Percentiles rank a stretch among this genome's conserved stretches.
These are phyloP conservation scores for Quercus alba DNA, from an alignment of 306 rosid species.

Conservation along the genomic window DNA sequence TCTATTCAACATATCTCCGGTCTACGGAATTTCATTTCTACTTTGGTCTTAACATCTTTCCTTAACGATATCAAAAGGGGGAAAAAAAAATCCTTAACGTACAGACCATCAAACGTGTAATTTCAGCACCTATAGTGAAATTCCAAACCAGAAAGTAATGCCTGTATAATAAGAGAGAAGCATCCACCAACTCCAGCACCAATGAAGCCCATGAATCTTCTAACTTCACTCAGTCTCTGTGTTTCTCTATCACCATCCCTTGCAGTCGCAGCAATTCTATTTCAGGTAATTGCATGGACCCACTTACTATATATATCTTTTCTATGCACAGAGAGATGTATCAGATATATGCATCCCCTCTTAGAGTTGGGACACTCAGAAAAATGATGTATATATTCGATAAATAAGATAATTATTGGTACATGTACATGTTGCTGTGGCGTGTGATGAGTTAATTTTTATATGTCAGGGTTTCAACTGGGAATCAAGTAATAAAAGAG, in stretches of 20 bases:
- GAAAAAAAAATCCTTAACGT: not conserved
- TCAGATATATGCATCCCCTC: too few relatives aligned
- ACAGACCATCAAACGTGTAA: too few relatives aligned
- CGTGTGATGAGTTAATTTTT: not conserved
- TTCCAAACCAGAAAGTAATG: too few relatives aligned
- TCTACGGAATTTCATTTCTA: too few relatives aligned
- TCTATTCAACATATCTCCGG: too few relatives aligned
- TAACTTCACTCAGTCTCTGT: conserved; percentile 26
- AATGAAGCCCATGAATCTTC: conserved; percentile 29
- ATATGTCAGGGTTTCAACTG: conserved; percentile 72
- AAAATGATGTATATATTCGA: too few relatives aligned
- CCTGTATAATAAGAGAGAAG: too few relatives aligned
- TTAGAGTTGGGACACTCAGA: too few relatives aligned
- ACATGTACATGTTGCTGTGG: not conserved
- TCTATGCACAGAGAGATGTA: too few relatives aligned
- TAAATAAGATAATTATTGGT: not conserved
- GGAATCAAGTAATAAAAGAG: conserved; percentile 69
- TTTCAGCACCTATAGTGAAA: too few relatives aligned
- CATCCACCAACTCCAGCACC: not conserved
- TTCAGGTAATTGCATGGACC: conserved; percentile 47
- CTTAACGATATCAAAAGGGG: too few relatives aligned
- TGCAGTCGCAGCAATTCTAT: conserved; percentile 48
- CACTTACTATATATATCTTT: not conserved
- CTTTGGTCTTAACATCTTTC: too few relatives aligned
- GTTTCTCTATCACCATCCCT: conserved; percentile 36